A percentile compares a stretch with the other conserved stretches of the same genome.
Conservation (phyloP, 306 rosid species). For the Cucumis sativus region Cucumber_9930_V3 NC_026660.2:9888501-9889000, state of each 20-base stretch:
- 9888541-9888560: constrained; percentile 31
- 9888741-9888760: too few relatives aligned
- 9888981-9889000: too few relatives aligned
- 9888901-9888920: too few relatives aligned
- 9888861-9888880: too few relatives aligned
- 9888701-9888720: too few relatives aligned
- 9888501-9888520: constrained; percentile 35
- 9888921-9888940: too few relatives aligned
- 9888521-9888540: constrained; percentile 80
- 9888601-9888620: background rate
- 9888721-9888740: too few relatives aligned
- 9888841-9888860: background rate
- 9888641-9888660: background rate
- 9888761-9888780: background rate
- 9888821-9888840: background rate
- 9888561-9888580: constrained; percentile 78
- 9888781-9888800: background rate
- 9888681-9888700: background rate
- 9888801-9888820: background rate
- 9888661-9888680: background rate
- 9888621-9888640: background rate
- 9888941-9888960: too few relatives aligned
- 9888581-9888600: background rate
- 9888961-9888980: too few relatives aligned
- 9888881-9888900: too few relatives aligned